A percentile compares a stretch with the other conserved stretches of the same genome.
phyloP scores from a whole-genome alignment of 768 basidiomycete species.

The Lactifluus hygrophoroides region DNA sequence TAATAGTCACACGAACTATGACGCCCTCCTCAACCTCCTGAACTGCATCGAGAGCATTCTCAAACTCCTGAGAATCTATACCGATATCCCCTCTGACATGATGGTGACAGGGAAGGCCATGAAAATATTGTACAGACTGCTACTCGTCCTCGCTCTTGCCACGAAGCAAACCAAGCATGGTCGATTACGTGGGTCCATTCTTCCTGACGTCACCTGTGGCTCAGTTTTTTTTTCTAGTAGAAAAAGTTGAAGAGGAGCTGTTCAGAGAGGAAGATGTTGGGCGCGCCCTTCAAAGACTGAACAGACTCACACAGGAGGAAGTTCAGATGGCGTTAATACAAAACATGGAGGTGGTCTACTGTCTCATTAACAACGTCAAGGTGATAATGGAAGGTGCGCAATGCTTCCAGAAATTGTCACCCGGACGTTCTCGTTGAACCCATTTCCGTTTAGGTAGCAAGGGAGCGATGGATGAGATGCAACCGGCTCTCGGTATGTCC shows the following conservation, averaged over 20 bases:
- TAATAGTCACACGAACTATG: not conserved
- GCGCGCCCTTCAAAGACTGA: not conserved
- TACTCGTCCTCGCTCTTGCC: not conserved
- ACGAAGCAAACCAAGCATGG: not conserved
- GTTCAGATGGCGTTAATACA: not conserved
- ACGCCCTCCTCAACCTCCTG: not conserved
- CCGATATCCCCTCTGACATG: not conserved
- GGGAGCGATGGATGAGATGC: not conserved
- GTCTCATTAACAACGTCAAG: not conserved
- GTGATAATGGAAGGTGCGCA: not conserved
- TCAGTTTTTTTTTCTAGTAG: not conserved
- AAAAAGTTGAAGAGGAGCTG: not conserved
- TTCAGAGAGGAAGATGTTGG: not conserved
- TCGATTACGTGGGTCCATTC: not conserved
- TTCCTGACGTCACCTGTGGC: not conserved
- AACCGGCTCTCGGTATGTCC: constrained; percentile 1
- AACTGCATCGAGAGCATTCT: not conserved
- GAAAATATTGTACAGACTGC: constrained; percentile 4
- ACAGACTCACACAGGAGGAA: constrained; percentile 3
- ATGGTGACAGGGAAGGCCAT: not conserved
- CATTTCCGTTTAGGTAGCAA: not conserved
- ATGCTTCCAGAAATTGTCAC: not conserved
- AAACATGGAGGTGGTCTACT: constrained; percentile 3
- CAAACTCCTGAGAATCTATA: not conserved
- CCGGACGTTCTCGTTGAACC: not conserved